These are phyloP conservation scores for Phenoliferia sp. DNA, from an alignment of 1,284 basidiomycete species.

Conservation along the genomic window DNA sequence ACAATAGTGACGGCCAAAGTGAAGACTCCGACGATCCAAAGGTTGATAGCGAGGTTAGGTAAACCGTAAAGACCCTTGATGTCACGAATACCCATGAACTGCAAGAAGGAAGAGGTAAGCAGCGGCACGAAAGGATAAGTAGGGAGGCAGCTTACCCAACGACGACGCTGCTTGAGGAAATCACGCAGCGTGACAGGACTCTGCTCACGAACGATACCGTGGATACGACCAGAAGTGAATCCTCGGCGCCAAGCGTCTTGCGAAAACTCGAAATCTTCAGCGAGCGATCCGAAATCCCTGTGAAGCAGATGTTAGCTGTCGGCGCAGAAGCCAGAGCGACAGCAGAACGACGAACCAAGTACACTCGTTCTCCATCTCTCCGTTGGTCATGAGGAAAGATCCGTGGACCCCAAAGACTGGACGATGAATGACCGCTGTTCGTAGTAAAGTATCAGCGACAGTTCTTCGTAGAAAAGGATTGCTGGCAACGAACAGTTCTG, in stretches of 20 bases:
- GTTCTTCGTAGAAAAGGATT: background rate
- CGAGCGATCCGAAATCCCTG: slow-evolving; percentile 38
- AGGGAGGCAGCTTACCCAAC: slow-evolving; percentile 45
- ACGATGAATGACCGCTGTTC: slow-evolving; percentile 41
- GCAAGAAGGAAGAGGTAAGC: background rate
- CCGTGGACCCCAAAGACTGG: slow-evolving; percentile 47
- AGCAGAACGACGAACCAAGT: slow-evolving; percentile 40
- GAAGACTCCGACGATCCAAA: slow-evolving; percentile 46
- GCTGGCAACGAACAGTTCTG: slow-evolving; percentile 34
- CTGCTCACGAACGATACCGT: slow-evolving; percentile 46
- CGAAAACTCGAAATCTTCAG: slow-evolving; percentile 47
- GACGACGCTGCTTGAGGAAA: slow-evolving; percentile 46
- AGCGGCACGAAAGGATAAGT: background rate
- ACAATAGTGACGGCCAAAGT: slow-evolving; percentile 45
- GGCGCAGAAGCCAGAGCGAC: background rate
- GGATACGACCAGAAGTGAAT: slow-evolving; percentile 45
- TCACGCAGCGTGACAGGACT: slow-evolving; percentile 43
- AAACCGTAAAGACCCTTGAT: slow-evolving; percentile 43
- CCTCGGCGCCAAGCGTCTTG: slow-evolving; percentile 46
- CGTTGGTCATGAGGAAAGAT: slow-evolving; percentile 46
- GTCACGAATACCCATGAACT: slow-evolving; percentile 17
- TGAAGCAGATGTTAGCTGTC: background rate
- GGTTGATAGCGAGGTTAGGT: slow-evolving; percentile 45
- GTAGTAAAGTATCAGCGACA: background rate
- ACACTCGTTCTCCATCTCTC: slow-evolving; percentile 46